Base-by-base conservation (phyloP, 2,329 filamentous ascomycete genomes). In the Xylariales sp. region DNA sequence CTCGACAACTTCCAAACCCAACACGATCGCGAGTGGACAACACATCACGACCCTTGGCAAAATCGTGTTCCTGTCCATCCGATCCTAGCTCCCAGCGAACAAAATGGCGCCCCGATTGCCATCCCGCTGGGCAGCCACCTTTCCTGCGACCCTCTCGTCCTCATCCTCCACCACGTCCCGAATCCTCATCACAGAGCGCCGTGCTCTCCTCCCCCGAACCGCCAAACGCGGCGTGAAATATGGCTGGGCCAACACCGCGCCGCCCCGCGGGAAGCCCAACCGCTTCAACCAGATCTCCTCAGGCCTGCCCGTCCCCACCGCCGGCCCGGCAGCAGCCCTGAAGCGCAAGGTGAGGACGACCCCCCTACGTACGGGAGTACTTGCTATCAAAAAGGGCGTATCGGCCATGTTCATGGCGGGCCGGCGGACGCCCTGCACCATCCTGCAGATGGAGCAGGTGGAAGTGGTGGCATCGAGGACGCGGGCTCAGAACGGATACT, bases 371-470 rank as follows among this genome's bases (percentile, higher is more conserved):
- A 83, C 89, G 2, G 93, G 93, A 21, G 82, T 88, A 7, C 74
- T 98, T 34, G 89, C 86, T 10, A 76, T 83, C 60, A 98, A 98
- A 70, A 91, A 90, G 69, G 93, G 93, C 64, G 97, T 98, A 87
- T 95, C 89, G 31, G 90, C 86, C 46, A 68, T 96, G 50, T 97
- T 86, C 74, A 83, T 89, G 58, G 78, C 82, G 19, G 86, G 87
- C 53, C 77, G 76, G 49, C 82, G 91, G 50, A 85, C 83, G 44
- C 76, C 90, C 15, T 95, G 89, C 71, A 98, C 93, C 11, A 85
- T 98, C 40, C 76, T 98, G 43, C 90, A 97, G 69, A 75, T 98
- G 55, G 93, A 98, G 64, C 77, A 88, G 55, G 89, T 94, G 46
- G 86, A 97, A 67, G 89, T 96, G 7, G 72, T 96, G 28, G 82